Base-by-base conservation (phyloP, 768 basidiomycete species). In the Leccinum rimulosum region DNA sequence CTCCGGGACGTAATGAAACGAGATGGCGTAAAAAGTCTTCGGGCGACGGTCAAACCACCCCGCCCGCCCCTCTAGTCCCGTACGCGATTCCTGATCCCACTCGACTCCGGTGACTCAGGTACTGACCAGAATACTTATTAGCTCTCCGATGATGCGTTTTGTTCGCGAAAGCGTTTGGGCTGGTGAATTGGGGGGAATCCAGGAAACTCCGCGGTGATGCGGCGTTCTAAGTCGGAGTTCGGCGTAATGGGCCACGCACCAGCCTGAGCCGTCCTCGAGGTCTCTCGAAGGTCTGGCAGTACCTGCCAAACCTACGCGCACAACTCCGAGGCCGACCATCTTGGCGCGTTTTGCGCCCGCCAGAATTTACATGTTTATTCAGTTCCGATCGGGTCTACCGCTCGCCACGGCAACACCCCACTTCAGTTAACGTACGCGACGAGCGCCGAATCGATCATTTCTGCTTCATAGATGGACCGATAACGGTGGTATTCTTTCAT, bases 1-100 rank as follows among this genome's bases (percentile, higher is more conserved):
- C 3, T 48, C 14, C 52, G n/a, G 19, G 11, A 63, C 61, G 64
- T 63, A 66, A 68, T 60, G 48, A 63, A 63, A 56, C 17, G 3
- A 48, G 22, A 12, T 25, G 47, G 47, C 47, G 25, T 14, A 14
- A 48, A 48, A 48, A 47, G 36, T 56, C 43, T 6, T 38, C 6
- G 6, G 9, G 49, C 27, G 27, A 50, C 15, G 31, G 33, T 10
- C 40, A 43, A 27, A 48, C 25, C 4, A 27, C 19, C 40, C 40
- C 38, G 15, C 50, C 57, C 22, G 25, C 25, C 27, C 4, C 30
- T 56, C 22, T 67, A 62, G 14, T 50, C 35, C 66, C 65, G 35
- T 25, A 40, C 25, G 33, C 27, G 22, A 50, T 14, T 19, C 52
- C 3, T 9, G 33, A 28, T 25, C 15, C 30, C 27, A 31, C 43